These are phyloP conservation scores for Ceratobasidium papillatum DNA, from an alignment of 1,284 basidiomycete species.

Conservation along the genomic window DNA sequence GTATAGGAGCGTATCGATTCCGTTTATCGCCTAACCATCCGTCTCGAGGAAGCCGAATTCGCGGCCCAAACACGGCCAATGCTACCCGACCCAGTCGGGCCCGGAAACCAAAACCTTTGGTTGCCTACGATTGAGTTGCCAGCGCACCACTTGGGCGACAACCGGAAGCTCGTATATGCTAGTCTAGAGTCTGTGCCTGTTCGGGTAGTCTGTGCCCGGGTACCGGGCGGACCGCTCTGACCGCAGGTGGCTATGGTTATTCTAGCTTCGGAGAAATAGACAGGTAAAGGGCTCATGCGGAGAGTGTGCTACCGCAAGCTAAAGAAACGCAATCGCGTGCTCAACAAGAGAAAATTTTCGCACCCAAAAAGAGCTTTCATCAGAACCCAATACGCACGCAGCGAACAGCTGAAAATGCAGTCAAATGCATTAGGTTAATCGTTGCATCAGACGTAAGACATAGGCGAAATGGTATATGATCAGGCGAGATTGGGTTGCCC, in stretches of 20 bases:
- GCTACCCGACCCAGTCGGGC: background rate
- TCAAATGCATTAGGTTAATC: background rate
- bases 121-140: background rate
- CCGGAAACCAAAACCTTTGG: background rate
- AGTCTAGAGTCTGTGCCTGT: background rate
- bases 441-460: background rate
- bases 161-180: background rate
- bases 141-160: constrained; percentile 1
- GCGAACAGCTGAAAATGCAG: background rate
- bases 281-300: background rate
- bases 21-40: constrained; percentile 10
- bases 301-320: background rate
- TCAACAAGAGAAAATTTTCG: background rate
- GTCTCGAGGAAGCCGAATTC: constrained; percentile 5
- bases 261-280: background rate
- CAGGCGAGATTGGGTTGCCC: constrained; percentile 15
- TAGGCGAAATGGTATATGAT: constrained; percentile 6
- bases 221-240: background rate
- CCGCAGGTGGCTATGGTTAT: constrained; percentile 13
- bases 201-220: constrained; percentile 5
- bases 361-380: background rate
- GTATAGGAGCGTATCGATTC: background rate
- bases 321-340: background rate
- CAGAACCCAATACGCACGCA: constrained; percentile 1
- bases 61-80: background rate